These are phyloP conservation scores for Saturnispora sekii DNA, from an alignment of 805 yeast species.

Conservation along the genomic window DNA sequence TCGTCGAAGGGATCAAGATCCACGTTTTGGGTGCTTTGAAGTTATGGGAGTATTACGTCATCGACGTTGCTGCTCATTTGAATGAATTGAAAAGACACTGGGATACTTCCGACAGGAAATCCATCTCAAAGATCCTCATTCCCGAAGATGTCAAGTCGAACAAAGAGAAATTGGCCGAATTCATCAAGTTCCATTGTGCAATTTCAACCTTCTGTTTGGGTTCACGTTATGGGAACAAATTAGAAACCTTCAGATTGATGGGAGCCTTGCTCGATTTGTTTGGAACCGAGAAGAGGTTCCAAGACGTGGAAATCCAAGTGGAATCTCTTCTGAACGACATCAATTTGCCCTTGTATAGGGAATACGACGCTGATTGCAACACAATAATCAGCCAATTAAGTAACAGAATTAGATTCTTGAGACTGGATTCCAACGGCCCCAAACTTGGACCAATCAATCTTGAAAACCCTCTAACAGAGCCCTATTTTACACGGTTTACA, in stretches of 20 bases:
- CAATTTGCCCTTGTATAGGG: conserved; percentile 60
- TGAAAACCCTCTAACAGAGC: conserved; percentile 62
- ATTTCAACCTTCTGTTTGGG: conserved; percentile 35
- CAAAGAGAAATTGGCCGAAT: conserved; percentile 42
- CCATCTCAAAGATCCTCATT: conserved; percentile 27
- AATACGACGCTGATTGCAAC: conserved; percentile 63
- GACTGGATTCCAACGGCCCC: conserved; percentile 80
- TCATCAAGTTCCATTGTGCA: conserved; percentile 34
- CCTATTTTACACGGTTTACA: conserved; percentile 72
- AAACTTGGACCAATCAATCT: conserved; percentile 55
- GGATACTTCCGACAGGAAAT: conserved; percentile 12
- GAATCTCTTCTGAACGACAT: conserved; percentile 60
- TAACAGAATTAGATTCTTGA: conserved; percentile 66
- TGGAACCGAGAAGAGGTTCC: conserved; percentile 19
- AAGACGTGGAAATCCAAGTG: conserved; percentile 30
- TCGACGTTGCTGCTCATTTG: conserved; percentile 42
- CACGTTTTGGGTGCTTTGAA: conserved; percentile 59
- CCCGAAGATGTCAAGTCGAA: conserved; percentile 34
- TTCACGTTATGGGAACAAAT: conserved; percentile 40
- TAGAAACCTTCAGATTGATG: conserved; percentile 44
- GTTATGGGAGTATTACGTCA: conserved; percentile 84
- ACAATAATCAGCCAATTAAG: conserved; percentile 59
- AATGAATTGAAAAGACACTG: conserved; percentile 31
- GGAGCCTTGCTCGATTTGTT: conserved; percentile 36
- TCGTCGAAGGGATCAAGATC: conserved; percentile 59